Base-by-base conservation (phyloP, 2,329 filamentous ascomycete species). In the Apiospora rasikravindrae region DNA sequence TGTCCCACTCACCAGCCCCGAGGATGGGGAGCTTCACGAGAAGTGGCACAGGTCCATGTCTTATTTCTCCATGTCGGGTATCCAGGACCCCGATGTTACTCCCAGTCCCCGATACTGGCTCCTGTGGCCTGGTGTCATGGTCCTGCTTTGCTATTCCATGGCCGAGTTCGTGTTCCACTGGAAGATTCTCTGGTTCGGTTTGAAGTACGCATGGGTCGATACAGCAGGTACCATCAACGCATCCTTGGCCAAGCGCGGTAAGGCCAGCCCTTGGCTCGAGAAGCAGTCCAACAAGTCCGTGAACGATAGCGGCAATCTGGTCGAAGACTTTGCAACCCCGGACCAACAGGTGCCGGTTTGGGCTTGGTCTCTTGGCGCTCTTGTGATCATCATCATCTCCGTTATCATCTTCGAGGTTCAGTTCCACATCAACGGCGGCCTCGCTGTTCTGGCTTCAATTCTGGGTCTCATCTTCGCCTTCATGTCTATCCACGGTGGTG, bases 391-490 rank as follows among this genome's bases (percentile, higher is more conserved):
- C 73, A 79, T 82, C 69, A 81, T 83, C 66, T 86, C 86, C 76
- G 78, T 86, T 45, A 82, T 87, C 61, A 81, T 88, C 73, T 74
- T 73, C 69, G 76, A 80, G 53, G 78, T 85, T 7, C 82, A 86
- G 71, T 86, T 82, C 76, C 78, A 83, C 40, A 86, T 87, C 82
- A 83, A 85, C 5, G 81, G 86, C 11, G 85, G 86, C 71, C 84
- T 86, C 81, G 84, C 82, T 10, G 76, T 87, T 26, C 81, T 88
- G 24, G 85, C 85, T 33, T 80, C 86, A 73, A 79, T 87, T 77
- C 78, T 88, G 49, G 85, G 85, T 29, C 86, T 87, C 79, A 83
- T 88, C 79, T 87, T 87, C 77, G 83, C 85, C 45, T 85, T 87
- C 78, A 79, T 87, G 44, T 85, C 85, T 47, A 85, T 87, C 67